phyloP scores from a whole-genome alignment of 805 yeast genomes.

The Diddensiella santjacobensis region DNA sequence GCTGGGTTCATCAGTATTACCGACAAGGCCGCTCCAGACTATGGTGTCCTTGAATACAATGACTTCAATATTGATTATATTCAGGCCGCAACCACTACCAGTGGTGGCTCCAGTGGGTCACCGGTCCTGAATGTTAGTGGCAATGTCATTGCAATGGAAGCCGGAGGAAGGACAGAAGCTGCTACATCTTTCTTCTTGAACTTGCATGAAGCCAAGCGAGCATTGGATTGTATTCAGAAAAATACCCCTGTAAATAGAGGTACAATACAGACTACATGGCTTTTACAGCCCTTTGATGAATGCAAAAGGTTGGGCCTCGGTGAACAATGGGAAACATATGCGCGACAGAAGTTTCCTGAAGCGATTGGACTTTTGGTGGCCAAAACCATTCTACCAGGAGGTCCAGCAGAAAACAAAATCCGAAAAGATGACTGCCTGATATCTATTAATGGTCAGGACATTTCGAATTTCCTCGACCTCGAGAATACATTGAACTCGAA shows the following conservation, averaged over 20 bases:
- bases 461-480: constrained; percentile 71
- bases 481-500: constrained; percentile 75
- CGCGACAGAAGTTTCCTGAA: constrained; percentile 66
- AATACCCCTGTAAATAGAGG: constrained; percentile 70
- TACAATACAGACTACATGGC: constrained; percentile 89
- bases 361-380: constrained; percentile 81
- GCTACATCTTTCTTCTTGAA: constrained; percentile 93
- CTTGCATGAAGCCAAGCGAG: constrained; percentile 75
- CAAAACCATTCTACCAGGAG: constrained; percentile 74
- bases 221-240: constrained; percentile 67
- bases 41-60: constrained; percentile 81
- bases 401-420: constrained; percentile 71
- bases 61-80: constrained; percentile 93
- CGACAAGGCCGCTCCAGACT: constrained; percentile 93
- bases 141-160: constrained; percentile 84
- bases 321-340: constrained; percentile 62
- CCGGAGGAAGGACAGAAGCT: constrained; percentile 89
- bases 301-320: constrained; percentile 84
- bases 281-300: constrained; percentile 80
- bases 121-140: constrained; percentile 93
- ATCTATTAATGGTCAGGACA: constrained; percentile 60
- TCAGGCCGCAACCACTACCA: constrained; percentile 94
- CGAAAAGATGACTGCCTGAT: constrained; percentile 85
- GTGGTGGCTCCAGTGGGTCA: constrained; percentile 94
- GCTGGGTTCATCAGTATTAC: constrained; percentile 80